Evolutionary conservation across 495 filamentous ascomycete genomes (phyloP), one percentile per base, ranked within the genome.

Genomic region (Aspergillus haitiensis): DNA sequence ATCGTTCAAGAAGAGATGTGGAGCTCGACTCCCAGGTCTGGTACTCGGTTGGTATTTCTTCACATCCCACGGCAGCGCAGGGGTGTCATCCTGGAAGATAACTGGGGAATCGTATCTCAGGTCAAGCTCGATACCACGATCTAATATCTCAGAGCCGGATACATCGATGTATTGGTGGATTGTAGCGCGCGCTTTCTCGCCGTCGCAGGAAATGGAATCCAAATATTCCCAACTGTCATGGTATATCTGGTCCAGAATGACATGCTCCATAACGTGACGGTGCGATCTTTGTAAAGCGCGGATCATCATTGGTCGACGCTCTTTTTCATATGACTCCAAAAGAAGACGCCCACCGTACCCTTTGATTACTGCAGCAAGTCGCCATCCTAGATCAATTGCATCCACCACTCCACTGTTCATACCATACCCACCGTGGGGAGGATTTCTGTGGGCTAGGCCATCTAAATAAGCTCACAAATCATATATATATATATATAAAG

Each of bases 401-500:
- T 75, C 73, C 10, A 42, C 67, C 11, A 75, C 35, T 5, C 71
- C 71, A 48, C 58, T 72, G 46, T 75, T 74, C 65, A 75, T 67
- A 3, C 71, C 71, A 36, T 71, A 71, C 13, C 71, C 71, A 21
- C 71, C 73, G 47, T 70, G 74, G 0, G 82, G 82, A 34, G 73
- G 75, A 60, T 79, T 78, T 34, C 74, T 77, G 58, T 86, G 82
- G 0, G 80, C 80, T 11, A 76, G 7, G 34, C 16, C 9, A 33
- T 16, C 46, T 40, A 50, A 13, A 50, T 50, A 42, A 40, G 37
- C 37, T 27, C 21, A 27, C 9, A 53, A 13, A 35, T n/a, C 5
- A 7, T 9, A 3, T 7, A 13, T 6, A 53, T 0, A 35, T 36
- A 13, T 1, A 12, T 7, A 35, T 1, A 36, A 35, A 13, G 12